Evolutionary conservation across 495 filamentous ascomycete species (phyloP).

Genomic region (Penicillium flavigenum): DNA sequence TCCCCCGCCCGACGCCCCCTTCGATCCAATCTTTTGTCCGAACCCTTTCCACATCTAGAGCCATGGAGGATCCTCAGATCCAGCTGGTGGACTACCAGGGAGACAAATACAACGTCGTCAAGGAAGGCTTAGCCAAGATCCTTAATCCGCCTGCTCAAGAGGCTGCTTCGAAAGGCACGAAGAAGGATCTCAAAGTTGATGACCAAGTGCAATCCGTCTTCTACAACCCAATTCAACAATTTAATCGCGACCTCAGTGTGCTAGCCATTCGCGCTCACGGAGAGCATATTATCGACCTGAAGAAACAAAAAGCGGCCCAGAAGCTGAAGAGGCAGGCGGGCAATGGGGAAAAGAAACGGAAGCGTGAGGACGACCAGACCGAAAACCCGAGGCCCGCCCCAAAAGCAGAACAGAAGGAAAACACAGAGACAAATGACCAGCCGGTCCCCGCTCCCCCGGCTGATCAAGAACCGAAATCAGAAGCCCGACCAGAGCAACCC

Average conservation of each 20-base stretch:
- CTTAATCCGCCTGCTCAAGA: conserved; percentile 55
- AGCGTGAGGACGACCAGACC: conserved; percentile 34
- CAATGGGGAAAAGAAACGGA: conserved; percentile 51
- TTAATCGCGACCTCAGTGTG: conserved; percentile 93
- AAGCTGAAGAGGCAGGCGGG: conserved; percentile 41
- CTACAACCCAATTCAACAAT: conserved; percentile 98
- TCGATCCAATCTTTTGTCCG: conserved; percentile 10
- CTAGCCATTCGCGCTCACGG: conserved; percentile 84
- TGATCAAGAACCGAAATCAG: conserved; percentile 12
- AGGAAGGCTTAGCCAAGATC: conserved; percentile 68
- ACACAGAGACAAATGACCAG: conserved; percentile 16
- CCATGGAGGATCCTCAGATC: conserved; percentile 24
- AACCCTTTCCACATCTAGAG: neutral
- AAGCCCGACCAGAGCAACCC: neutral
- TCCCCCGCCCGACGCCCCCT: neutral
- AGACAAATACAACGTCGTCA: conserved; percentile 60
- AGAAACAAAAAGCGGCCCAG: conserved; percentile 37
- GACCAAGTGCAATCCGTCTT: conserved; percentile 77
- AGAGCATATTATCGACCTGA: conserved; percentile 58
- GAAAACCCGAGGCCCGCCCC: conserved; percentile 21
- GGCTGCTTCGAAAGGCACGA: conserved; percentile 43
- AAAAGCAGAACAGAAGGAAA: conserved; percentile 12
- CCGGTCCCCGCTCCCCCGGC: neutral
- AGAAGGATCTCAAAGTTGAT: conserved; percentile 45
- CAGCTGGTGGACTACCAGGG: conserved; percentile 41